Evolutionary conservation across 225 moss, liverwort and hornwort species (phyloP).

Genomic region (Bryum argenteum): DNA sequence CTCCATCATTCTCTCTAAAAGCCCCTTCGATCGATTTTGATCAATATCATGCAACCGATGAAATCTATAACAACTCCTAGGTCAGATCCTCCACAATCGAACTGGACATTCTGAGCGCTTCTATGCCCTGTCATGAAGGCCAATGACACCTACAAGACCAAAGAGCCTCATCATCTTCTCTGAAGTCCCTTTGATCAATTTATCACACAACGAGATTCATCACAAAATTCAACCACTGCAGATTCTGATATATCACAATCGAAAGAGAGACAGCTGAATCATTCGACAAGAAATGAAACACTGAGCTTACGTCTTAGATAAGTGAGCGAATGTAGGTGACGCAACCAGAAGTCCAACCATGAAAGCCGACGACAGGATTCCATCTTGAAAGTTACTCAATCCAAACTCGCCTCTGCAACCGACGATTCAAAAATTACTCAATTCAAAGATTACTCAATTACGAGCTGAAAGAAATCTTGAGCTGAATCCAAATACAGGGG

Average conservation of each 20-base stretch:
- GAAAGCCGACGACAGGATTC: slow-evolving; percentile 83
- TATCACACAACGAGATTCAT: no score
- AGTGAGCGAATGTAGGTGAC: slow-evolving; percentile 87
- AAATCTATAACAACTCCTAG: not conserved
- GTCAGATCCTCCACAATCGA: not conserved
- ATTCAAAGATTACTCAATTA: not conserved
- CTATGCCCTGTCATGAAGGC: no score
- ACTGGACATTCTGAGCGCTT: not conserved
- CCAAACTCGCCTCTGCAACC: slow-evolving; percentile 83
- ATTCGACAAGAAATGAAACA: not conserved
- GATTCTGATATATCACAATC: no score
- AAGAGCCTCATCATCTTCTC: no score
- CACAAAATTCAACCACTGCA: no score
- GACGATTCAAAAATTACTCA: not conserved
- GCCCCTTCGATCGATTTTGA: not conserved
- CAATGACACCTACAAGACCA: no score
- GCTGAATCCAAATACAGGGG: slow-evolving; percentile 22
- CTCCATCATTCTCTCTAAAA: not conserved
- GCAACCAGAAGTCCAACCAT: slow-evolving; percentile 86
- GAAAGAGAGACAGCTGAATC: no score
- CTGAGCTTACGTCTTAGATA: slow-evolving; percentile 67
- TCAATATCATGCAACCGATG: no score
- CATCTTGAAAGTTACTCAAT: slow-evolving; percentile 84
- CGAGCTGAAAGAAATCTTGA: not conserved
- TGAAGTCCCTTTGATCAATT: no score